phyloP scores from a whole-genome alignment of 257 asterid genomes.

The Przewalskia tangutica region DNA sequence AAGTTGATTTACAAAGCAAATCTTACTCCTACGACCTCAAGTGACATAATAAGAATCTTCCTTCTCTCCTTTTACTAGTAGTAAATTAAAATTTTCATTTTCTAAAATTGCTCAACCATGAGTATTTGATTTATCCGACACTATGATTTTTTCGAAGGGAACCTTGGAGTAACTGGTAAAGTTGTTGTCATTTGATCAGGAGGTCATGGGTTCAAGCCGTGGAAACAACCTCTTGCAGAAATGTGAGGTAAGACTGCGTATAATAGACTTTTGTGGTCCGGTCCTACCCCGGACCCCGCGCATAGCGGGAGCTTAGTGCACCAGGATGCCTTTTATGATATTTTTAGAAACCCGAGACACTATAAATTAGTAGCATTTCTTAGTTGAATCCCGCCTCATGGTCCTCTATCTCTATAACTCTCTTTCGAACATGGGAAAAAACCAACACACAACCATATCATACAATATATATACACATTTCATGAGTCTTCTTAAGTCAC shows the following conservation, averaged over 20 bases:
- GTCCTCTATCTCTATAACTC: neutral
- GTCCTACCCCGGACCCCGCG: no score
- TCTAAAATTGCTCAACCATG: neutral
- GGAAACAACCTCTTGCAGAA: no score
- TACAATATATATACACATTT: neutral
- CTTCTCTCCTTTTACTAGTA: neutral
- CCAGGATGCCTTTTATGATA: no score
- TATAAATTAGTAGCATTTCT: neutral
- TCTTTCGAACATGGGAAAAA: neutral
- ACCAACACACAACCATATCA: neutral
- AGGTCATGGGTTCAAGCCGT: no score
- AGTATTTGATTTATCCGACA: neutral
- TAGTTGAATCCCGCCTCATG: neutral
- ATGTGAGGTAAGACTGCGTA: no score
- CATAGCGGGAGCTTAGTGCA: no score
- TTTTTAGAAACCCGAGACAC: neutral
- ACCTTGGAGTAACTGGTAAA: no score
- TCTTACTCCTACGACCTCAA: neutral
- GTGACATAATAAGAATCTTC: neutral
- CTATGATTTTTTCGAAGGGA: neutral
- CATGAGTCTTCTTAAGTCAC: neutral
- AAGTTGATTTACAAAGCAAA: neutral
- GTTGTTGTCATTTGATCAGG: no score
- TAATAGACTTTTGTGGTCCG: no score
- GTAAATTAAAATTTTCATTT: neutral